Base-by-base conservation (phyloP, 208 protist species). In the Acanthamoeba castellanii region DNA sequence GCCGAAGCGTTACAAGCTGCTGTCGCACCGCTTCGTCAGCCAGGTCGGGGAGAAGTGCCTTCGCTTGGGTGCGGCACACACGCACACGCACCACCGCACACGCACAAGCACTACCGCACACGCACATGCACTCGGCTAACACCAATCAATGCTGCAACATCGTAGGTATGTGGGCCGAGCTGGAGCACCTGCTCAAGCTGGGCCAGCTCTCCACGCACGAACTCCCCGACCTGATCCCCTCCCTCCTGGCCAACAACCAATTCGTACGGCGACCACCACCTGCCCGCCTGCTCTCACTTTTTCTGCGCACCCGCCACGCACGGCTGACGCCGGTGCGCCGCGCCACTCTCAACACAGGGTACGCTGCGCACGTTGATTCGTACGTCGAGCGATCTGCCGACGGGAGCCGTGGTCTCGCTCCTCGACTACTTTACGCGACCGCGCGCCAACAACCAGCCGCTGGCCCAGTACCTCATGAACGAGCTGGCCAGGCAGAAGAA, bases 201-300 rank as follows among this genome's bases (percentile, higher is more conserved):
- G 74, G 74, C 74, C 74, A 84, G 74, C 34, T 84, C 27, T 84
- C 74, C 8, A 57, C 74, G n/a, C 42, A 84, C 2, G 42, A 84
- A 6, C 13, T 84, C 74, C 74, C 74, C 42, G 74, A 84, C 45
- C 42, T 84, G 42, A 52, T 84, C 27, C 1, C 42, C 13, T 11
- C 42, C 20, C 74, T 84, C 25, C 74, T 84, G 13, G 45, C 34
- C 4, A 7, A 84, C 8, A 22, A 32, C 3, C 8, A 84, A 84
- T 84, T n/a, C 74, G 74, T 84, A 84, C 27, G 34, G 6, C 25
- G 1, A 8, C 27, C 68, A 42, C 27, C 25, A 13, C 59, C 20
- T 30, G 18, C 70, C 37, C 34, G 25, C 25, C 22, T 27, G 16
- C 72, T 50, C 8, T 14, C 32, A 0, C 11, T 25, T 16, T 32